These are phyloP conservation scores for Rhazya stricta DNA, from an alignment of 257 asterid species.

Conservation along the genomic window DNA sequence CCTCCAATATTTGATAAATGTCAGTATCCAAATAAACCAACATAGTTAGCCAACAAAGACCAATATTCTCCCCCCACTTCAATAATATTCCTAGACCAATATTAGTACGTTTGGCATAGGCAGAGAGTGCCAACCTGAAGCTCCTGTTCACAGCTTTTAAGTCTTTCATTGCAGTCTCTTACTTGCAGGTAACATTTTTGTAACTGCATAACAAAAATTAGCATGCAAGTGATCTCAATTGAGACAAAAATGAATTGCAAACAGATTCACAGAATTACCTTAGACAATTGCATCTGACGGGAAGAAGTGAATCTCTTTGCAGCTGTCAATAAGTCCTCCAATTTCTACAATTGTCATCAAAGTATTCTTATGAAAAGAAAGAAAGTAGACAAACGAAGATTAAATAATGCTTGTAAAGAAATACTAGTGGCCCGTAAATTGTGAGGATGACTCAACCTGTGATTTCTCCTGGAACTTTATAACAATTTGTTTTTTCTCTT, in stretches of 20 bases:
- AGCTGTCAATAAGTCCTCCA: conserved; percentile 61
- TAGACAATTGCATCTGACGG: conserved; percentile 52
- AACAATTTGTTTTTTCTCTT: conserved; percentile 42
- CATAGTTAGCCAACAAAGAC: background rate
- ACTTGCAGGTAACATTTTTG: conserved; percentile 57
- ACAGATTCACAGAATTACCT: conserved; percentile 37
- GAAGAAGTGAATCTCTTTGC: conserved; percentile 52
- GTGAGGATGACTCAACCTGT: conserved; percentile 39
- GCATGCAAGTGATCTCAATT: conserved; percentile 14
- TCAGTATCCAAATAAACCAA: background rate
- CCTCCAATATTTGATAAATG: background rate
- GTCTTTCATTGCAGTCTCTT: conserved; percentile 54
- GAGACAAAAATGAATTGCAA: conserved; percentile 6
- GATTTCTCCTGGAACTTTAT: conserved; percentile 55
- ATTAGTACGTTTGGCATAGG: background rate
- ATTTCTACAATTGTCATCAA: conserved; percentile 39
- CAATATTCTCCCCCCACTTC: background rate
- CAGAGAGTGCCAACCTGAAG: conserved; percentile 53
- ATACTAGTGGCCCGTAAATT: background rate
- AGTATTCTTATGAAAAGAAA: conserved; percentile 6
- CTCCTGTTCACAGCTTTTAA: conserved; percentile 62
- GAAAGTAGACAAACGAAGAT: conserved; percentile 7
- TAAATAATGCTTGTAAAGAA: conserved; percentile 5
- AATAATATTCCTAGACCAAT: too few species aligned
- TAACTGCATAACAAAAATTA: conserved; percentile 40